Base-by-base conservation (phyloP, 352 stramenopile genomes). In the Phytopythium delawarense region DNA sequence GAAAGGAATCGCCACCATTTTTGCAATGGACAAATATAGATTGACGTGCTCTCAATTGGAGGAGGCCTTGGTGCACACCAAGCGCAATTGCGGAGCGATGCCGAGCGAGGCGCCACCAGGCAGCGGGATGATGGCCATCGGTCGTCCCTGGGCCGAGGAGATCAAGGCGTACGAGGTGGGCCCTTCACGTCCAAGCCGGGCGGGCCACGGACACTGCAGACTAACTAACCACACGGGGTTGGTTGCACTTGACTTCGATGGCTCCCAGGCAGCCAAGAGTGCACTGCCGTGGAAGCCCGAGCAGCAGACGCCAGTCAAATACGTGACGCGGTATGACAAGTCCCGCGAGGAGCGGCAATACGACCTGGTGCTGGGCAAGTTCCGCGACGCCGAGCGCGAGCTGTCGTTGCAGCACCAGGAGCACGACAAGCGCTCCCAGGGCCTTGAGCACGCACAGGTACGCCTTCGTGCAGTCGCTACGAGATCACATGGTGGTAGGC, bases 251-350 rank as follows among this genome's bases (percentile, higher is more conserved):
- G 25, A 1, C 25, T 28, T 28, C 25, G 25, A 28, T 28, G 25
- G 25, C 21, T 42, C 39, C 18, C 39, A 91, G 79, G 66, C 76
- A 48, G 78, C 77, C n/a, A 92, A 90, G 50, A 71, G 67, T 12
- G 70, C 75, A 13, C 46, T 92, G 16, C 83, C 80, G n/a, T 92
- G 83, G 83, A 37, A 40, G 13, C 71, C 75, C 2, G 75, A 84
- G 21, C 72, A 90, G 48, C 79, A 87, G 32, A 64, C 66, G 20
- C 70, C 72, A 0, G 74, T 92, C 15, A 78, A 72, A n/a, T 69
- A 88, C 61, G 73, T 90, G 61, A 92, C 83, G 20, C 71, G 83
- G 9, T 86, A 87, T 48, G 80, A 89, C 21, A 90, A 88, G 57
- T 84, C 80, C 16, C 66, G 80, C 20, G 70, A 90, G 66, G 79